Percentiles rank a stretch among this genome's conserved stretches.
Evolutionary conservation across 2,329 filamentous ascomycete species (phyloP).

Genomic region (Ophidiomyces ophidiicola): DNA sequence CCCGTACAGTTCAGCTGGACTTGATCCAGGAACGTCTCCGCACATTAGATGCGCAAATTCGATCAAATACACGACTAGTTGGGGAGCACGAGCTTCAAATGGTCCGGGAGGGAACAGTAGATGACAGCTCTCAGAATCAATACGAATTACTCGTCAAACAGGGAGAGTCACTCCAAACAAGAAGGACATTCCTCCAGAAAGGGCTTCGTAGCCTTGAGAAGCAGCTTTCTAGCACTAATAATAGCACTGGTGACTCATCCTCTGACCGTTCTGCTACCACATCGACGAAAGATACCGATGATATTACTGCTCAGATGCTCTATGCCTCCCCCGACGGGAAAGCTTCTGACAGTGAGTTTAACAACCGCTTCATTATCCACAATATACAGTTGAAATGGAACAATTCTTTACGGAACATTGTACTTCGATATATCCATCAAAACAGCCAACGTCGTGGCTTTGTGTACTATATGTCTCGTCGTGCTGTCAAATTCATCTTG

Average conservation of each 20-base stretch:
- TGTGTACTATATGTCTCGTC: slow-evolving; percentile 91
- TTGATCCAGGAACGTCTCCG: slow-evolving; percentile 70
- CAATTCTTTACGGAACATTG: slow-evolving; percentile 87
- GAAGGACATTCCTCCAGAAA: slow-evolving; percentile 46
- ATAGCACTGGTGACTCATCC: slow-evolving; percentile 32
- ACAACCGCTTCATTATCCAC: slow-evolving; percentile 95
- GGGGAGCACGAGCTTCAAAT: slow-evolving; percentile 60
- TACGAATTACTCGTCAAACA: slow-evolving; percentile 45
- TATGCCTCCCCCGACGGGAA: slow-evolving; percentile 62
- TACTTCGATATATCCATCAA: slow-evolving; percentile 93
- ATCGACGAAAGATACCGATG: slow-evolving; percentile 42
- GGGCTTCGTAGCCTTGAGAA: slow-evolving; percentile 49
- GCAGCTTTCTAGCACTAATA: slow-evolving; percentile 28
- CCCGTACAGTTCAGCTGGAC: slow-evolving; percentile 73
- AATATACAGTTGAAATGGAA: slow-evolving; percentile 98
- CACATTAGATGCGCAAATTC: slow-evolving; percentile 66
- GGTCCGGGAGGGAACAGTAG: slow-evolving; percentile 43
- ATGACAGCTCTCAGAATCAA: slow-evolving; percentile 30
- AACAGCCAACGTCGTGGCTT: slow-evolving; percentile 92
- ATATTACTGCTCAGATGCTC: slow-evolving; percentile 42
- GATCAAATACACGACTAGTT: slow-evolving; percentile 57
- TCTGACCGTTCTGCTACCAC: slow-evolving; percentile 34
- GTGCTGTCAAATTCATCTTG: slow-evolving; percentile 93
- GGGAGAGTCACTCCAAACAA: slow-evolving; percentile 43
- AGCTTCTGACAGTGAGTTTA: slow-evolving; percentile 87